These are phyloP conservation scores for Onygenales sp. DNA, from an alignment of 2,329 filamentous ascomycete genomes.

Conservation along the genomic window DNA sequence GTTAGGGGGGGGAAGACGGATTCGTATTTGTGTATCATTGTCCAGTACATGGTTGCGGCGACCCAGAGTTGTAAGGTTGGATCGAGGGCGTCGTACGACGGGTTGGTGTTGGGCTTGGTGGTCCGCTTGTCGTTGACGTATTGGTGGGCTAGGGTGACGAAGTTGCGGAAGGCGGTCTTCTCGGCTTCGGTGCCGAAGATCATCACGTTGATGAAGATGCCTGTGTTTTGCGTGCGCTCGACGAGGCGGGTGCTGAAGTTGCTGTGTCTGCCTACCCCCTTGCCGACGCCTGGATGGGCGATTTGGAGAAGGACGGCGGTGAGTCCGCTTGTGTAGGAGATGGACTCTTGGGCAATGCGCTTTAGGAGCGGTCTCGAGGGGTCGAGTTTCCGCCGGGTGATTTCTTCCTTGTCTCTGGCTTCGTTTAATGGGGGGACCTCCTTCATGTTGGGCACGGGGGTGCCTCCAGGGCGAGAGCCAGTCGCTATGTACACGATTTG, in stretches of 20 bases:
- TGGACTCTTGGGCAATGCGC: background rate
- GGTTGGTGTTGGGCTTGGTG: background rate
- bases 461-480: background rate
- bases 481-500: background rate
- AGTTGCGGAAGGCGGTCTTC: conserved; percentile 5
- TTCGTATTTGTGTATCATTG: conserved; percentile 7
- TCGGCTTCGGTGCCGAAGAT: conserved; percentile 8
- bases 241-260: conserved; percentile 17
- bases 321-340: conserved; percentile 1
- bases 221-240: conserved; percentile 17
- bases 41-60: conserved; percentile 8
- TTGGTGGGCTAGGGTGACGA: conserved; percentile 9
- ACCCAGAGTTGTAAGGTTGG: conserved; percentile 11
- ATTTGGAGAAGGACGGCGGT: conserved; percentile 19
- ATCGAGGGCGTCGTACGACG: conserved; percentile 8
- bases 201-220: conserved; percentile 15
- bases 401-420: background rate
- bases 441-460: background rate
- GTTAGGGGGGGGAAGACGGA: conserved; percentile 6
- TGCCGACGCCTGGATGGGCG: conserved; percentile 17
- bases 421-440: background rate
- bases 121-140: conserved; percentile 5
- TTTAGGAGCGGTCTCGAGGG: background rate
- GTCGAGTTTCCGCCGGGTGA: background rate
- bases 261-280: conserved; percentile 18